phyloP scores from a whole-genome alignment of 345 rosid genomes.

The Acer saccharum region DNA sequence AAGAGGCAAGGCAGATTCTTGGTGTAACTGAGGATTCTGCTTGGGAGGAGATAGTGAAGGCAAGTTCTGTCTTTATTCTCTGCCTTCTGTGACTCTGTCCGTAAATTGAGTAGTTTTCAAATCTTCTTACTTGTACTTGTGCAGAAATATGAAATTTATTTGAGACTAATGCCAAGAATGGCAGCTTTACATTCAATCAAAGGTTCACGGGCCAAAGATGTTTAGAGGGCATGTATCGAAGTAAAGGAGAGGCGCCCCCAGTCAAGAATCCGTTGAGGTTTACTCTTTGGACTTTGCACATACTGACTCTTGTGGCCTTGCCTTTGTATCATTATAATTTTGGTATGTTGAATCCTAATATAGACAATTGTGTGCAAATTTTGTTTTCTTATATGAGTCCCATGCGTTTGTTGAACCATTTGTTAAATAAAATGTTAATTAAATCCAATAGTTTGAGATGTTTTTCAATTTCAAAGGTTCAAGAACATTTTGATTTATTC shows the following conservation, averaged over 20 bases:
- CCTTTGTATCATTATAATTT: not conserved
- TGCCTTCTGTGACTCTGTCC: not conserved
- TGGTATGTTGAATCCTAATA: not conserved
- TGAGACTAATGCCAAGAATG: slow-evolving; percentile 74
- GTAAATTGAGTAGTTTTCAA: not conserved
- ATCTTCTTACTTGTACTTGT: slow-evolving; percentile 8
- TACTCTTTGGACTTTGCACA: not conserved
- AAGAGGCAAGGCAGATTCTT: slow-evolving; percentile 91
- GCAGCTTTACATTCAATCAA: slow-evolving; percentile 93
- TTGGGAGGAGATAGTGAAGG: slow-evolving; percentile 90
- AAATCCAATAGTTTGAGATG: not conserved
- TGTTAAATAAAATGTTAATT: not conserved
- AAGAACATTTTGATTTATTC: not conserved
- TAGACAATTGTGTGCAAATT: not conserved
- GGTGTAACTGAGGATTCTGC: slow-evolving; percentile 66
- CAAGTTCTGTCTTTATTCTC: not conserved
- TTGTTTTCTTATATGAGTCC: not conserved
- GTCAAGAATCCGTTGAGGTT: slow-evolving; percentile 25
- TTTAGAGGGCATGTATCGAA: slow-evolving; percentile 53
- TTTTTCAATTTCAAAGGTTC: not conserved
- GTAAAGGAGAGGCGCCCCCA: slow-evolving; percentile 51
- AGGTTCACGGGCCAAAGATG: slow-evolving; percentile 94
- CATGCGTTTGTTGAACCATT: not conserved
- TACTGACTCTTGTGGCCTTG: not conserved
- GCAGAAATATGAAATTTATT: slow-evolving; percentile 83